A percentile compares a stretch with the other conserved stretches of the same genome.
These are phyloP conservation scores for Tetradesmus lagerheimii DNA, from an alignment of 139 green algal species.

Conservation along the genomic window DNA sequence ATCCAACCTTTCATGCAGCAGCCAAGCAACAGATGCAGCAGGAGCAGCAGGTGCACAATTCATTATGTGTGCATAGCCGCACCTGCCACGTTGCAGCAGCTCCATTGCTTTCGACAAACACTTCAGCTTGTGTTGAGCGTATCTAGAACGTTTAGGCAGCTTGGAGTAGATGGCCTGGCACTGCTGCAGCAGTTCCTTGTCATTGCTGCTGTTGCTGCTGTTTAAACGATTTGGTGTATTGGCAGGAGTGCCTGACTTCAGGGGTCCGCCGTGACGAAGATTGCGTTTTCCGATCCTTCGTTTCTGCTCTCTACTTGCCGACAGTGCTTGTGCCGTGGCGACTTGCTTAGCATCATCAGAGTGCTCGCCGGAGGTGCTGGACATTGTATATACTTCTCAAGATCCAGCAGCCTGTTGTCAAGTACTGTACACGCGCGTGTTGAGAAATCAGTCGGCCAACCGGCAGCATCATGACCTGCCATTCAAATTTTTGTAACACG, in stretches of 20 bases:
- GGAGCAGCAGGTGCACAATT: neutral
- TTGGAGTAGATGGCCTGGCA: neutral
- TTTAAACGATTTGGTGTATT: neutral
- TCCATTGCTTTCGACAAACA: neutral
- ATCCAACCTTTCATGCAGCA: neutral
- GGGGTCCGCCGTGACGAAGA: neutral
- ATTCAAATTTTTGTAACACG: too few relatives aligned
- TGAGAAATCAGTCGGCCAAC: too few relatives aligned
- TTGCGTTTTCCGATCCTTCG: neutral
- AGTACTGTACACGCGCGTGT: too few relatives aligned
- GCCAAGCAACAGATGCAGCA: neutral
- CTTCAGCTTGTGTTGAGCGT: neutral
- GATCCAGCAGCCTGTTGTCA: too few relatives aligned
- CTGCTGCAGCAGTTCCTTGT: neutral
- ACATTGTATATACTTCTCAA: neutral
- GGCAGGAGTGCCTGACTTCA: neutral
- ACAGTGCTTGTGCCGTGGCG: neutral
- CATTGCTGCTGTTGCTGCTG: neutral
- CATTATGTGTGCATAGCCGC: neutral
- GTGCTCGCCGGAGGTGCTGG: neutral
- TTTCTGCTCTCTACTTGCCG: neutral
- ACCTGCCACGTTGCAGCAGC: conserved; percentile 6
- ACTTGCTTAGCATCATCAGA: neutral
- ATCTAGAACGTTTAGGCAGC: neutral
- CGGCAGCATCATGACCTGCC: too few relatives aligned